A percentile compares a stretch with the other conserved stretches of the same genome.
Conservation (phyloP, 441 rosid genomes). For the Euphorbia schlechtendalii region DNA sequence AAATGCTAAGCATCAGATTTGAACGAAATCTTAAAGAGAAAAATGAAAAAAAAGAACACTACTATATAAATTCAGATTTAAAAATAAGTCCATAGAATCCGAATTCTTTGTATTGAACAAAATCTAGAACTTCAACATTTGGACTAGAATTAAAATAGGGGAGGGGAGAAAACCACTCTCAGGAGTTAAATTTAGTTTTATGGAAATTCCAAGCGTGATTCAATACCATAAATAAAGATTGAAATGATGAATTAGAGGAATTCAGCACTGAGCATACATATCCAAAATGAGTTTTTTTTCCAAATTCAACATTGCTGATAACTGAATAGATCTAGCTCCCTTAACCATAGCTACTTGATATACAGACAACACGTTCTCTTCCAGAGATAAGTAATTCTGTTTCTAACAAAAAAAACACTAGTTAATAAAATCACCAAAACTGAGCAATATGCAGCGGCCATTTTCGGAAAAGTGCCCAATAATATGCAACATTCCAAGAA, state of each 20-base stretch:
- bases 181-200: too few relatives aligned
- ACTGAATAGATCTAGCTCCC: background rate
- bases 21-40: background rate
- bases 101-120: background rate
- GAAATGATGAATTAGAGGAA: too few relatives aligned
- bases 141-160: too few relatives aligned
- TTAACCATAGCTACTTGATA: background rate
- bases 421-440: background rate
- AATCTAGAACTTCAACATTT: background rate
- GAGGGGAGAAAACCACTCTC: too few relatives aligned
- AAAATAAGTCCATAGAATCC: background rate
- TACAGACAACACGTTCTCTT: background rate
- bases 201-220: too few relatives aligned
- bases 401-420: background rate
- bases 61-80: background rate
- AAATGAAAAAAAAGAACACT: background rate
- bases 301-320: background rate
- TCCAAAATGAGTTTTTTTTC: too few relatives aligned
- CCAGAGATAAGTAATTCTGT: background rate
- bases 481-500: background rate
- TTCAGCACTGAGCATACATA: too few relatives aligned
- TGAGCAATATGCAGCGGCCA: background rate
- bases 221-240: too few relatives aligned
- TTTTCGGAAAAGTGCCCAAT: background rate
- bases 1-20: background rate